phyloP scores from a whole-genome alignment of 1,139 yeast genomes.

The Yamadazyma siamensis region DNA sequence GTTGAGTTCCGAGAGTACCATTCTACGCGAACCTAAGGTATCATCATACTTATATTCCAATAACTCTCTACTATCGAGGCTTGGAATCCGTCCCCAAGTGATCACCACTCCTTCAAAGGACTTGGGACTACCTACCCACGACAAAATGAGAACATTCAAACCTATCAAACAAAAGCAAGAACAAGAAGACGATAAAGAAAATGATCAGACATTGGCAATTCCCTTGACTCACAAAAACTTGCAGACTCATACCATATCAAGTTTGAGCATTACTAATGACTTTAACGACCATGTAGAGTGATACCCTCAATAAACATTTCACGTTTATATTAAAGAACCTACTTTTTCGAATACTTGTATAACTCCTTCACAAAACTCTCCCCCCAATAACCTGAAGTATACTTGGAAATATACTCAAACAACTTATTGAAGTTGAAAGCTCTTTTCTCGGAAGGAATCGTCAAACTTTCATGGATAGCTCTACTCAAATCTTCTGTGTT shows the following conservation, averaged over 20 bases:
- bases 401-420: constrained; percentile 83
- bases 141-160: constrained; percentile 8
- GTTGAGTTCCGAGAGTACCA: constrained; percentile 33
- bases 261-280: constrained; percentile 14
- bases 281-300: constrained; percentile 29
- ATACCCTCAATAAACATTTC: background rate
- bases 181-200: constrained; percentile 15
- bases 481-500: constrained; percentile 90
- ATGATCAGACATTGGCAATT: constrained; percentile 6
- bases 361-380: constrained; percentile 91
- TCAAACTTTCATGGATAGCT: constrained; percentile 82
- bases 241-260: constrained; percentile 25
- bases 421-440: constrained; percentile 75
- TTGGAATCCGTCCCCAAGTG: constrained; percentile 46
- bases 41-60: constrained; percentile 32
- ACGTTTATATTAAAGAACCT: background rate
- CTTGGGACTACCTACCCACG: constrained; percentile 10
- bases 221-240: constrained; percentile 35
- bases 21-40: constrained; percentile 21
- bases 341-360: constrained; percentile 32
- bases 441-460: constrained; percentile 78
- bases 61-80: constrained; percentile 33
- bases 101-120: constrained; percentile 21
- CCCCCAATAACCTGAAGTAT: constrained; percentile 97
- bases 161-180: constrained; percentile 3